Evolutionary conservation across 495 filamentous ascomycete genomes (phyloP), one percentile per base, ranked within the genome.

Genomic region (Aspergillus kassunensis): DNA sequence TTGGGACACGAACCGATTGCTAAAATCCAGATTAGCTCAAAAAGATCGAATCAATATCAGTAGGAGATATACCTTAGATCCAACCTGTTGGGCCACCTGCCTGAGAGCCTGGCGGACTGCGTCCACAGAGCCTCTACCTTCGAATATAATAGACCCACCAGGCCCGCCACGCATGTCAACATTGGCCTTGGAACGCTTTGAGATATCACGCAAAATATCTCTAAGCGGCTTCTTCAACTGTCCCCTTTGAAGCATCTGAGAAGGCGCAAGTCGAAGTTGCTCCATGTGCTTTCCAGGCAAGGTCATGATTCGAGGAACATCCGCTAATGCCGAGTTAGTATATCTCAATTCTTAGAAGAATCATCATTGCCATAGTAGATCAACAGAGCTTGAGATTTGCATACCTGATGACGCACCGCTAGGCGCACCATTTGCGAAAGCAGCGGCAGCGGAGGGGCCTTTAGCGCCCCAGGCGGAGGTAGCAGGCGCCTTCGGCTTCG

Each of bases 141-240:
- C 84, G 55, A 97, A 90, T 58, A 86, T 82, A 44, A 90, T 71
- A 20, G 77, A 75, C 6, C 85, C 87, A 52, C 79, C 80, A 30
- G 82, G 75, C n/a, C 79, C 78, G 34, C 81, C 71, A 44, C 79
- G 82, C 75, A 90, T 82, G 52, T 88, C 84, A 46, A 98, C 80
- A 52, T 81, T 88, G 37, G 90, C 90, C 63, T 89, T 87, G n/a
- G 88, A 91, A 55, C 84, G 82, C 61, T 85, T 85, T 62, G 91
- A 95, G 65, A 97, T 86, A 54, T 95, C 89, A 58, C 87, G 85
- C 49, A 96, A 64, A 36, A 93, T 85, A 50, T 97, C 92, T 10
- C 78, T 70, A 2, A 95, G 69, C 16, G 89, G 87, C 50, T 88
- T 85, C 79, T 89, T 95, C 63, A 95, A 69, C 57, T 95, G 83